Conservation (phyloP, 768 basidiomycete genomes). For the Termitomyces sp. region DNA sequence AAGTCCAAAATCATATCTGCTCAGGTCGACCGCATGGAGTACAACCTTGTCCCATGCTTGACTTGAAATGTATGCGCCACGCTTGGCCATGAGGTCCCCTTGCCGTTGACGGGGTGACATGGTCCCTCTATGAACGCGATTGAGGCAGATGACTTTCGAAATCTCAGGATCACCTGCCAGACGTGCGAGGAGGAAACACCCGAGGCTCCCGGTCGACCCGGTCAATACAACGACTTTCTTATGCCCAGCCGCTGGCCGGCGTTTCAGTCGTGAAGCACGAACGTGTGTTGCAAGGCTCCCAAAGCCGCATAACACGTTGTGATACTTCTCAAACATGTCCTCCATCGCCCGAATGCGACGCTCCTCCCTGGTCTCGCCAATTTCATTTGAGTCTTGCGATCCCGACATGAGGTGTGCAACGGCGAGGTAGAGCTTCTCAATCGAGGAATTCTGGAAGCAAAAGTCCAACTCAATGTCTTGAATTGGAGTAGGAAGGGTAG, state of each 20-base stretch:
- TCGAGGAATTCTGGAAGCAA: constrained; percentile 24
- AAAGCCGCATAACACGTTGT: constrained; percentile 6
- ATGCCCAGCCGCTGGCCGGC: constrained; percentile 1
- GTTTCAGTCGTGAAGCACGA: constrained; percentile 7
- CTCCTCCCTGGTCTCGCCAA: constrained; percentile 6
- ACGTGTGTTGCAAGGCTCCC: constrained; percentile 9
- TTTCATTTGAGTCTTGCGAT: background rate
- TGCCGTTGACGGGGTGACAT: constrained; percentile 19
- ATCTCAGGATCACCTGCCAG: constrained; percentile 21
- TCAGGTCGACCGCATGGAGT: constrained; percentile 21
- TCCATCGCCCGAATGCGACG: constrained; percentile 21
- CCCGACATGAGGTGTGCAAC: constrained; percentile 17
- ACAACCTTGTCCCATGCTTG: constrained; percentile 24
- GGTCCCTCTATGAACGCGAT: constrained; percentile 16
- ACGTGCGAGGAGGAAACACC: constrained; percentile 24
- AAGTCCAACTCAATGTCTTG: constrained; percentile 21
- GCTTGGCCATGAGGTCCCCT: constrained; percentile 22
- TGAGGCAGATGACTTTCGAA: constrained; percentile 25
- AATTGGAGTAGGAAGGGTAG: constrained; percentile 12
- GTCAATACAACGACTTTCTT: constrained; percentile 26
- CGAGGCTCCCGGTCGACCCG: constrained; percentile 33
- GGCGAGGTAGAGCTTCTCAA: constrained; percentile 18
- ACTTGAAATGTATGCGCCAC: constrained; percentile 18
- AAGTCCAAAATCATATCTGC: constrained; percentile 20
- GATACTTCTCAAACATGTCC: constrained; percentile 23